phyloP scores from a whole-genome alignment of 2,329 filamentous ascomycete genomes.

The Ophiosphaerella korrae region DNA sequence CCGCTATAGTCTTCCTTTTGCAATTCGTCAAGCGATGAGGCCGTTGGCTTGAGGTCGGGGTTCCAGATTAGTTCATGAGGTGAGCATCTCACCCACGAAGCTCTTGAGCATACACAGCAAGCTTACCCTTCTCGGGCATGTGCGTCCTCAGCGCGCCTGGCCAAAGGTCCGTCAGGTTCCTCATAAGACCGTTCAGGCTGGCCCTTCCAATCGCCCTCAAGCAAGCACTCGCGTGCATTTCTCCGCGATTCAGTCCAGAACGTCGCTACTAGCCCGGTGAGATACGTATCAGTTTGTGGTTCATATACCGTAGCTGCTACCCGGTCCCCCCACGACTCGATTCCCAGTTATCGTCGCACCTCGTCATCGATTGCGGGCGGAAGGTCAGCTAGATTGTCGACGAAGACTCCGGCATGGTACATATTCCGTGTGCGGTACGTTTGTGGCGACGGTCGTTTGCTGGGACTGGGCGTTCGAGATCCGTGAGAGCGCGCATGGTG shows the following conservation, averaged over 20 bases:
- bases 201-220: neutral
- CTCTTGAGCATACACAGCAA: too few relatives aligned
- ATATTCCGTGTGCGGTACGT: constrained; percentile 20
- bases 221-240: constrained; percentile 15
- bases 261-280: constrained; percentile 1
- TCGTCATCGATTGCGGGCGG: constrained; percentile 7
- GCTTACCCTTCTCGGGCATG: too few relatives aligned
- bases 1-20: constrained; percentile 6
- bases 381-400: constrained; percentile 12
- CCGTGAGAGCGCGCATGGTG: neutral
- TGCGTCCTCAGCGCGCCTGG: too few relatives aligned
- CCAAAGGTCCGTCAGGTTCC: too few relatives aligned
- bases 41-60: constrained; percentile 17
- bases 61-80: constrained; percentile 15
- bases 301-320: neutral
- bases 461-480: constrained; percentile 14
- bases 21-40: constrained; percentile 8
- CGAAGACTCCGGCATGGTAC: constrained; percentile 10
- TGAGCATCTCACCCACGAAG: constrained; percentile 5
- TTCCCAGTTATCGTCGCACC: constrained; percentile 14
- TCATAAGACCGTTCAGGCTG: too few relatives aligned
- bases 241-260: constrained; percentile 13
- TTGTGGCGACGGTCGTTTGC: constrained; percentile 14
- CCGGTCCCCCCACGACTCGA: constrained; percentile 2
- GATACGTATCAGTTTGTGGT: neutral